Conservation (phyloP, 352 stramenopile genomes). For the Globisporangium ultimum region DNA sequence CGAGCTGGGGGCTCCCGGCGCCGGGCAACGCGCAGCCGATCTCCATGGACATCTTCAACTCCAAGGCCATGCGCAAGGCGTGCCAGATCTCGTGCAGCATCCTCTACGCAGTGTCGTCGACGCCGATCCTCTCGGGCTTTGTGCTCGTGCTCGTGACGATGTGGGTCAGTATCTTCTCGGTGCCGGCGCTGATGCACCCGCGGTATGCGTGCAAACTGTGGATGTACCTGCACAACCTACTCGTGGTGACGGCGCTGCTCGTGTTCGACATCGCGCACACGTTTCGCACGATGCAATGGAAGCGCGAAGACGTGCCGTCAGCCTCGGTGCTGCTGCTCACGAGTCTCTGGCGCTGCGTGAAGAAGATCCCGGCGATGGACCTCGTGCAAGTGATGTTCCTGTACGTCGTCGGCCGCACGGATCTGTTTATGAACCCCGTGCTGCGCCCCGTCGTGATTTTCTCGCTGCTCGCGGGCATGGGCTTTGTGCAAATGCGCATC, state of each 20-base stretch:
- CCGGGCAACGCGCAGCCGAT: slow-evolving; percentile 49
- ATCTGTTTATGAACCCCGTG: slow-evolving; percentile 77
- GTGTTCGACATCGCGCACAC: slow-evolving; percentile 66
- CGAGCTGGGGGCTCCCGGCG: slow-evolving; percentile 52
- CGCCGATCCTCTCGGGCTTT: slow-evolving; percentile 61
- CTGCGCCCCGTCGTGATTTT: slow-evolving; percentile 68
- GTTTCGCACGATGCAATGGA: slow-evolving; percentile 64
- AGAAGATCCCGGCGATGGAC: slow-evolving; percentile 49
- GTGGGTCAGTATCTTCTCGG: slow-evolving; percentile 43
- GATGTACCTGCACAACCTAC: slow-evolving; percentile 54
- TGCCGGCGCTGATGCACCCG: slow-evolving; percentile 66
- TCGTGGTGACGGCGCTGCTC: slow-evolving; percentile 59
- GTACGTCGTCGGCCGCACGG: slow-evolving; percentile 55
- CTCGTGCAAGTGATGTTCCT: slow-evolving; percentile 50
- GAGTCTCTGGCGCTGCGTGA: slow-evolving; percentile 42
- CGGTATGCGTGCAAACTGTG: slow-evolving; percentile 65
- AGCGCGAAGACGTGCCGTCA: slow-evolving; percentile 61
- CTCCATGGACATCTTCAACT: slow-evolving; percentile 72
- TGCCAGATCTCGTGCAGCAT: slow-evolving; percentile 76
- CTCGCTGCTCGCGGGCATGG: slow-evolving; percentile 34
- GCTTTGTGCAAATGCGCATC: slow-evolving; percentile 43
- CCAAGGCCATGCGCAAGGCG: slow-evolving; percentile 57
- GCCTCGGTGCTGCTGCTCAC: slow-evolving; percentile 48
- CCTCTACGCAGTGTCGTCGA: slow-evolving; percentile 66
- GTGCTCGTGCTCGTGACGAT: slow-evolving; percentile 46